phyloP scores from a whole-genome alignment of 352 stramenopile genomes.

The Aphanomyces stellatus region DNA sequence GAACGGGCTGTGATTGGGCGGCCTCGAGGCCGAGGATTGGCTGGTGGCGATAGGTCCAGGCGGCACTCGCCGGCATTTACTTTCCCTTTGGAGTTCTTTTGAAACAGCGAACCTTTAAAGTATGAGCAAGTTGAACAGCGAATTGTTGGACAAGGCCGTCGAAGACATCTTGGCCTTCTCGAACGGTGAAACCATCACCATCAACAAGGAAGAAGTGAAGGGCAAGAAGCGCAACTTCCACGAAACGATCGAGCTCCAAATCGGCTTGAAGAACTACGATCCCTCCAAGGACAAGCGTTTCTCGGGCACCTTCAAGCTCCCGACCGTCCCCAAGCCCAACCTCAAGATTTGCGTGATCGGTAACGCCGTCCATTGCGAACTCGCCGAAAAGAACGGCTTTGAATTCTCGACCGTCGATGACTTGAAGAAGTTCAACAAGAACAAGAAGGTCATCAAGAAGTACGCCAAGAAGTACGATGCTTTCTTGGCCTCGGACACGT shows the following conservation, averaged over 20 bases:
- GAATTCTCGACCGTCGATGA: constrained; percentile 99
- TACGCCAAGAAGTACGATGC: constrained; percentile 99
- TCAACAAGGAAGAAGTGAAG: constrained; percentile 90
- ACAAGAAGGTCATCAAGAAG: constrained; percentile 99
- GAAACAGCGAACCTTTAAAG: constrained; percentile 23
- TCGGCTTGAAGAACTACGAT: constrained; percentile 99
- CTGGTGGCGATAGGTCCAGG: not conserved
- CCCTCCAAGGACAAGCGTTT: constrained; percentile 99
- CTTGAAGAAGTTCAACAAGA: constrained; percentile 99
- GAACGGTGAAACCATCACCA: constrained; percentile 86
- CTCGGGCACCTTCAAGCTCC: constrained; percentile 98
- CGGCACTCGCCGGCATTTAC: not conserved
- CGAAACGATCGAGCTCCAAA: constrained; percentile 98
- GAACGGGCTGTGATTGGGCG: not conserved
- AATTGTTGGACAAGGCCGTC: constrained; percentile 93
- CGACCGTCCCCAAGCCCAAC: constrained; percentile 90
- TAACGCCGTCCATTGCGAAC: constrained; percentile 98
- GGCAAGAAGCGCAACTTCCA: constrained; percentile 99
- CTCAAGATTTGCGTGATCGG: constrained; percentile 98
- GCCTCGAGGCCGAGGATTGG: not conserved
- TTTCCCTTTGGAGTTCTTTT: constrained; percentile 20
- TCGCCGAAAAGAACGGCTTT: constrained; percentile 96
- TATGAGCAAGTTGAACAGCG: constrained; percentile 97
- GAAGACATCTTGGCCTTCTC: constrained; percentile 95
- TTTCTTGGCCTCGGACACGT: constrained; percentile 98